Evolutionary conservation across 2,329 filamentous ascomycete species (phyloP).

Genomic region (Talaromyces pinophilus): DNA sequence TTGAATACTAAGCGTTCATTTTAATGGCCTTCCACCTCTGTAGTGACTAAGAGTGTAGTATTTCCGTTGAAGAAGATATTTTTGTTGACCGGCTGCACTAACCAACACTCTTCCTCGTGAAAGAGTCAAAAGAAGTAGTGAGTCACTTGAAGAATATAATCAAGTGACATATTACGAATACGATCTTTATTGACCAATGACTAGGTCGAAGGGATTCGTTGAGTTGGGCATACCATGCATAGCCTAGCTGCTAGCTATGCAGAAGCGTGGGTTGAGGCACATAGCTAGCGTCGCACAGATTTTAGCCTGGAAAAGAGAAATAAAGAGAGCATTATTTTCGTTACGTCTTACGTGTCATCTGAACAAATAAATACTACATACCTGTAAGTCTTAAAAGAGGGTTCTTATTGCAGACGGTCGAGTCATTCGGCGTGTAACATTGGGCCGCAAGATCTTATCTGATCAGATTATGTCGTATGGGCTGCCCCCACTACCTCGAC

Average conservation of each 20-base stretch:
- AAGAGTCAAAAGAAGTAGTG: background rate
- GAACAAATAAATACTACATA: background rate
- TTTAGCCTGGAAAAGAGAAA: background rate
- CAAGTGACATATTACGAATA: background rate
- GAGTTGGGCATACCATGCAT: background rate
- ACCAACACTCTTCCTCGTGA: no score
- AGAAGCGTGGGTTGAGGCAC: background rate
- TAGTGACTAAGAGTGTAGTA: no score
- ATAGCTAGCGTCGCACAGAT: background rate
- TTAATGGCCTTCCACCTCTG: no score
- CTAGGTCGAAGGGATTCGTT: background rate
- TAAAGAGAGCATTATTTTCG: background rate
- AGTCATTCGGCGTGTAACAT: constrained; percentile 4
- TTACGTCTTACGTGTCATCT: background rate
- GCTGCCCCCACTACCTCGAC: background rate
- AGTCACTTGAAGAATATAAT: background rate
- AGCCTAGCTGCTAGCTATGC: background rate
- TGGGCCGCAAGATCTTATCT: constrained; percentile 17
- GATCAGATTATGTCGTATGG: constrained; percentile 13
- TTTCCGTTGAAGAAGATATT: no score
- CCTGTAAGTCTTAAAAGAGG: background rate
- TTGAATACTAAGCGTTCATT: no score
- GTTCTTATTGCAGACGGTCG: background rate
- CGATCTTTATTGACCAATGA: background rate
- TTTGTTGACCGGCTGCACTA: no score